These are phyloP conservation scores for Lactarius tabidus DNA, from an alignment of 768 basidiomycete genomes.

Conservation along the genomic window DNA sequence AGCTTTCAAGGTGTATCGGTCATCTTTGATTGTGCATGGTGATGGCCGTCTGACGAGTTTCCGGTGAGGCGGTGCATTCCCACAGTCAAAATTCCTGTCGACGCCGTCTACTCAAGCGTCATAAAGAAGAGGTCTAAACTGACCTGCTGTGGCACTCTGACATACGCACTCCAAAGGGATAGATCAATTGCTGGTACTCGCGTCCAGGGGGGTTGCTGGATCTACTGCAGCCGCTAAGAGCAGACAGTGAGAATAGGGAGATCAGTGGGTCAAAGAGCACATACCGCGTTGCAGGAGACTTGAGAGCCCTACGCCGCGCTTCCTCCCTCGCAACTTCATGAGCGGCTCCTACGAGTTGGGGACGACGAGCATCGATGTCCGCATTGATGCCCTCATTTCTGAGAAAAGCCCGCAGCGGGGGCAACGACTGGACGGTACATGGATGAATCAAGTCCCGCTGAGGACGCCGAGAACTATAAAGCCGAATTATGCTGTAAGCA, in stretches of 20 bases:
- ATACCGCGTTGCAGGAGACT: constrained; percentile 17
- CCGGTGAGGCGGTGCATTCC: constrained; percentile 8
- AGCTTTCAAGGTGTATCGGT: background rate
- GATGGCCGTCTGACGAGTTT: background rate
- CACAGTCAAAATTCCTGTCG: constrained; percentile 1
- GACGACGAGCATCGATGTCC: constrained; percentile 12
- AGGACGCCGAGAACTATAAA: constrained; percentile 8
- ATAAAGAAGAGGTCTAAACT: background rate
- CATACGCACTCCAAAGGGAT: background rate
- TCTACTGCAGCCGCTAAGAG: background rate
- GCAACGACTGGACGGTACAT: constrained; percentile 20
- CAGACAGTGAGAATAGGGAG: background rate
- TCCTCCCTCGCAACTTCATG: constrained; percentile 21
- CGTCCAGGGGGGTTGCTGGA: constrained; percentile 1
- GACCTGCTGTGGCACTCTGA: constrained; percentile 9
- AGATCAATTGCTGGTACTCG: background rate
- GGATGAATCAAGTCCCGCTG: constrained; percentile 14
- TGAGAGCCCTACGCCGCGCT: constrained; percentile 19
- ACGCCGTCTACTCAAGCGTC: background rate
- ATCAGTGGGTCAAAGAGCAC: background rate
- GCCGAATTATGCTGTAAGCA: background rate
- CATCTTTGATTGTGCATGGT: background rate
- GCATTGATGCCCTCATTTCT: constrained; percentile 17
- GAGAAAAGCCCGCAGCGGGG: constrained; percentile 23
- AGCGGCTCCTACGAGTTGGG: background rate